Evolutionary conservation across 768 basidiomycete species (phyloP).

Genomic region (Boletellus sp.): DNA sequence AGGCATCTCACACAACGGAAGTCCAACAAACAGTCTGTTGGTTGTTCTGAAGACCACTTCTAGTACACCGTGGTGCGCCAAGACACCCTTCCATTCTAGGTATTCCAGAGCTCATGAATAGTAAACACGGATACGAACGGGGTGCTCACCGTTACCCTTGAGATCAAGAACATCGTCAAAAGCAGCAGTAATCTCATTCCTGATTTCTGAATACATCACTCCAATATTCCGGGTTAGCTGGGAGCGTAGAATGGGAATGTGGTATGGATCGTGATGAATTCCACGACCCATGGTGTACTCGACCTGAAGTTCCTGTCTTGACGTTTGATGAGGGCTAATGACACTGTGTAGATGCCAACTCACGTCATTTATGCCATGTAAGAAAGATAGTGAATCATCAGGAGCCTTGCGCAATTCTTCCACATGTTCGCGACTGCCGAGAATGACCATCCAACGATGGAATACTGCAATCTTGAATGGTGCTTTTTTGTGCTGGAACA

Average conservation of each 20-base stretch:
- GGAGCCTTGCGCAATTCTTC: constrained; percentile 41
- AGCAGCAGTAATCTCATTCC: constrained; percentile 40
- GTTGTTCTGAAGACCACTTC: constrained; percentile 39
- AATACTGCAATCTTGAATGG: constrained; percentile 30
- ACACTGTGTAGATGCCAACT: background rate
- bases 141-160: constrained; percentile 10
- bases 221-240: constrained; percentile 38
- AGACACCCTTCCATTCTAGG: constrained; percentile 40
- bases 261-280: constrained; percentile 28
- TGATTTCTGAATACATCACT: constrained; percentile 37
- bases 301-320: constrained; percentile 32
- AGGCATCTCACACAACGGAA: constrained; percentile 37
- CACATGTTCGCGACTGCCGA: constrained; percentile 27
- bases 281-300: constrained; percentile 37
- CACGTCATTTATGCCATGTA: constrained; percentile 33
- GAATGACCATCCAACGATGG: constrained; percentile 1
- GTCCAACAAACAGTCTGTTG: constrained; percentile 47
- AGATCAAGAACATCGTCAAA: constrained; percentile 36
- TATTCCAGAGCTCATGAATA: background rate
- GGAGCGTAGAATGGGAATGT: constrained; percentile 26
- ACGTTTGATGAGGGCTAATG: background rate
- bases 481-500: constrained; percentile 22
- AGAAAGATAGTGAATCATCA: constrained; percentile 36
- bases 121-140: too few relatives aligned
- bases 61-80: constrained; percentile 24